These are phyloP conservation scores for Senna tora DNA, from an alignment of 306 rosid genomes.

Conservation along the genomic window DNA sequence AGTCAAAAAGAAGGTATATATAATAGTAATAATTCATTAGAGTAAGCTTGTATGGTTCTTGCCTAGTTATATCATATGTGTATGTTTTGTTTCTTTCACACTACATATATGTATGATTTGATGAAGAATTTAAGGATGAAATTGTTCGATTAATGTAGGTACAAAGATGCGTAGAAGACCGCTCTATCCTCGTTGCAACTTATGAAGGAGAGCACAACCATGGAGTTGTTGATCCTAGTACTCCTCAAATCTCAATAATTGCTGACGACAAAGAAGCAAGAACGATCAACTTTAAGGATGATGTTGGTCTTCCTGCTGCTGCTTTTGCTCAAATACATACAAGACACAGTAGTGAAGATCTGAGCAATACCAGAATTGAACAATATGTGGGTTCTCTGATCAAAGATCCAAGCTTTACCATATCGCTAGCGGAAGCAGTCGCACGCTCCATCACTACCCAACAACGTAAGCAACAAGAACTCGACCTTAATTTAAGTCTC, in stretches of 20 bases:
- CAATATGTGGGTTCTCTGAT: slow-evolving; percentile 54
- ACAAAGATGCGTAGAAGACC: slow-evolving; percentile 65
- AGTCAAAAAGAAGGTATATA: slow-evolving; percentile 72
- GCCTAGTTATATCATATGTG: neutral
- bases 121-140: neutral
- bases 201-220: slow-evolving; percentile 86
- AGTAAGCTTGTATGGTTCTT: neutral
- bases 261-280: slow-evolving; percentile 15
- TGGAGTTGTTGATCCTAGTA: slow-evolving; percentile 33
- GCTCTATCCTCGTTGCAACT: slow-evolving; percentile 59
- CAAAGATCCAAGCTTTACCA: slow-evolving; percentile 56
- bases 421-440: slow-evolving; percentile 69
- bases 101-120: neutral
- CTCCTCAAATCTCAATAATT: slow-evolving; percentile 29
- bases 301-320: slow-evolving; percentile 38
- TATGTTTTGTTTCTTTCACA: neutral
- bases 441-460: slow-evolving; percentile 50
- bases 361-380: slow-evolving; percentile 40
- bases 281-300: slow-evolving; percentile 36
- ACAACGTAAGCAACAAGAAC: slow-evolving; percentile 38
- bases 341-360: slow-evolving; percentile 29
- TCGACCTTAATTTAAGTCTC: slow-evolving; percentile 42
- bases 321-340: slow-evolving; percentile 33
- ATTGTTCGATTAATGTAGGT: slow-evolving; percentile 51
- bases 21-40: neutral